phyloP scores from a whole-genome alignment of 2,329 filamentous ascomycete species.

The Nemania sp. region DNA sequence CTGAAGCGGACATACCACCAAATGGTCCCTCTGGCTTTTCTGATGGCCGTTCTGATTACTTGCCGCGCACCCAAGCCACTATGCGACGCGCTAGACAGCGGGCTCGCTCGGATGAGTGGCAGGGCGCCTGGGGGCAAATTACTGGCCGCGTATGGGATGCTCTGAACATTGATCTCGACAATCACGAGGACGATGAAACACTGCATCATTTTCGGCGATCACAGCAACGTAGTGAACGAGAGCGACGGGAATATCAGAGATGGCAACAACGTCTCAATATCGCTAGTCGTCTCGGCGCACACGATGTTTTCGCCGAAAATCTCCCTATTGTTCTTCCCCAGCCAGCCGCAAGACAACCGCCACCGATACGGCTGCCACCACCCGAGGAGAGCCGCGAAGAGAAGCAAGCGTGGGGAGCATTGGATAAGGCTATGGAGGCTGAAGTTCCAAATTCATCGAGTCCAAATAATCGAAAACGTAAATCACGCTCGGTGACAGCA shows the following conservation, averaged over 20 bases:
- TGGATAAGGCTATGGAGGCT: constrained; percentile 79
- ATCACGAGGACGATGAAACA: constrained; percentile 75
- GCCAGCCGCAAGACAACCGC: constrained; percentile 58
- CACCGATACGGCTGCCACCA: constrained; percentile 57
- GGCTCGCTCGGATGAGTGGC: constrained; percentile 82
- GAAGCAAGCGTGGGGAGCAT: constrained; percentile 82
- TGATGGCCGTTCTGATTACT: constrained; percentile 43
- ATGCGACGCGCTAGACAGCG: constrained; percentile 59
- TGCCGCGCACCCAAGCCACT: constrained; percentile 60
- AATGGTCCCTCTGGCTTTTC: constrained; percentile 31
- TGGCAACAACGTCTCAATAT: constrained; percentile 87
- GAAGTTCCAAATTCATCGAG: constrained; percentile 50
- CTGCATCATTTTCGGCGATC: constrained; percentile 58
- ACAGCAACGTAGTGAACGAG: constrained; percentile 56
- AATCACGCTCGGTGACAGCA: constrained; percentile 67
- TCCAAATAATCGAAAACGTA: constrained; percentile 70
- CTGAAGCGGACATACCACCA: constrained; percentile 34
- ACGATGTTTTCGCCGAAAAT: constrained; percentile 69
- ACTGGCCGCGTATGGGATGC: constrained; percentile 66
- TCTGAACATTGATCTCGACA: constrained; percentile 77
- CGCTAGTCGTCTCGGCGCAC: constrained; percentile 76
- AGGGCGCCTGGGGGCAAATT: constrained; percentile 77
- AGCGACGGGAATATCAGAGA: constrained; percentile 62
- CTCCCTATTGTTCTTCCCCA: constrained; percentile 62
- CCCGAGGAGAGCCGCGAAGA: constrained; percentile 75